Base-by-base conservation (phyloP, 495 filamentous ascomycete genomes). In the Trypethelium eluteriae region DNA sequence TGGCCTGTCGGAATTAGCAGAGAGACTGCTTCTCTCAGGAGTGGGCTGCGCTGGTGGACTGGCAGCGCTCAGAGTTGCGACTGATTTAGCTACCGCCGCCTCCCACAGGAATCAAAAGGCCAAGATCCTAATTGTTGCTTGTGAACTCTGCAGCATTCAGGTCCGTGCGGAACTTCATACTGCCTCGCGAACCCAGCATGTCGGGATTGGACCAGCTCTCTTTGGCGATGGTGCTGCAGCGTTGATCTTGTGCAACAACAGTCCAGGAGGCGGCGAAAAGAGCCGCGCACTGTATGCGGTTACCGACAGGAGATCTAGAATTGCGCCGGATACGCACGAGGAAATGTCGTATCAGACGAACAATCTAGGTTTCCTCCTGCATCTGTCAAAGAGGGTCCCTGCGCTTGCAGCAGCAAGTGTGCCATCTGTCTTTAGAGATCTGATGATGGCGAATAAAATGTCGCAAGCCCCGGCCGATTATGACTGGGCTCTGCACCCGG, bases 401-500 rank as follows among this genome's bases (percentile, higher is more conserved):
- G n/a, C 7, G 59, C 7, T 63, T 39, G 63, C 47, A 1, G 76
- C 84, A 1, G 59, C 71, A 0, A 84, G 86, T 63, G 86, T 88
- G 64, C 36, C 38, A 35, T 61, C 49, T 3, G 39, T 67, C 39
- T 70, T 57, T 35, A 32, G 56, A 9, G 35, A 53, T 9, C 47
- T 70, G 12, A 14, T 50, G 2, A 11, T 35, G 41, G 57, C 63
- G 11, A 34, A 38, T 50, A 62, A 6, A 35, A 41, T 3, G 14
- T 49, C 5, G n/a, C 38, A 2, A 9, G 12, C 34, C 49, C 12
- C 38, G 14, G 16, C 62, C 44, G 32, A 64, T 38, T 38, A 46
- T 0, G 86, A 89, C 74, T 89, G 86, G 86, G 86, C 85, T 0
- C 79, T 89, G 68, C 86, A 89, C 70, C 86, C 86, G 0, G 86